phyloP scores from a whole-genome alignment of 306 rosid genomes.

The Trifolium fragiferum region DNA sequence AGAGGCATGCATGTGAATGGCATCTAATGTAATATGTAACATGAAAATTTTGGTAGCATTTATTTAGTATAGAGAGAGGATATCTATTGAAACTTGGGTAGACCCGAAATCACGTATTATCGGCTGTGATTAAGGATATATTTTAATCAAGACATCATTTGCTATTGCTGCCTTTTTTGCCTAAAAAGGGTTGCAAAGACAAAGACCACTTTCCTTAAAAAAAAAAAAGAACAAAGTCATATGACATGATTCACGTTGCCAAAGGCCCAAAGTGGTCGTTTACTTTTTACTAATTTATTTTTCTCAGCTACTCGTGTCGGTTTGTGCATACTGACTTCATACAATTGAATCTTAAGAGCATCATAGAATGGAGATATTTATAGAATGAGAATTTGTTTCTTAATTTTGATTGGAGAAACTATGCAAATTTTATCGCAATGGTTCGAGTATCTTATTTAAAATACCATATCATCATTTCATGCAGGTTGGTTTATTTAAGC shows the following conservation, averaged over 20 bases:
- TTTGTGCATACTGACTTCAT: neutral
- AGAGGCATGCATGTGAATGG: slow-evolving; percentile 34
- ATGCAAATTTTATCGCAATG: no score
- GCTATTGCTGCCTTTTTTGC: neutral
- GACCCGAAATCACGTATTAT: slow-evolving; percentile 28
- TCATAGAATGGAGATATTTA: no score
- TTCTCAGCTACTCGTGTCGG: neutral
- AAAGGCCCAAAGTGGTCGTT: neutral
- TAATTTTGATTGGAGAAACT: no score
- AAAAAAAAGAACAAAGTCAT: neutral
- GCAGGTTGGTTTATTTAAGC: no score
- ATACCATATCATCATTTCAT: no score
- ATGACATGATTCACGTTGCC: neutral
- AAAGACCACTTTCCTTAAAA: slow-evolving; percentile 1
- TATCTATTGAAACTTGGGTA: slow-evolving; percentile 1
- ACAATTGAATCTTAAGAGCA: neutral
- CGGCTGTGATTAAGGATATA: slow-evolving; percentile 39
- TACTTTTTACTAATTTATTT: neutral
- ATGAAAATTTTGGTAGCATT: neutral
- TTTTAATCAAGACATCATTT: neutral
- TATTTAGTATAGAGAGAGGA: neutral
- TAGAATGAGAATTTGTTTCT: no score
- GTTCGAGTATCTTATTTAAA: no score
- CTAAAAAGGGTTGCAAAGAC: neutral
- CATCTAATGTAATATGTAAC: slow-evolving; percentile 8